A percentile compares a stretch with the other conserved stretches of the same genome.
Evolutionary conservation across 2,329 filamentous ascomycete genomes (phyloP).

Genomic region (Cryoendolithus antarcticus): DNA sequence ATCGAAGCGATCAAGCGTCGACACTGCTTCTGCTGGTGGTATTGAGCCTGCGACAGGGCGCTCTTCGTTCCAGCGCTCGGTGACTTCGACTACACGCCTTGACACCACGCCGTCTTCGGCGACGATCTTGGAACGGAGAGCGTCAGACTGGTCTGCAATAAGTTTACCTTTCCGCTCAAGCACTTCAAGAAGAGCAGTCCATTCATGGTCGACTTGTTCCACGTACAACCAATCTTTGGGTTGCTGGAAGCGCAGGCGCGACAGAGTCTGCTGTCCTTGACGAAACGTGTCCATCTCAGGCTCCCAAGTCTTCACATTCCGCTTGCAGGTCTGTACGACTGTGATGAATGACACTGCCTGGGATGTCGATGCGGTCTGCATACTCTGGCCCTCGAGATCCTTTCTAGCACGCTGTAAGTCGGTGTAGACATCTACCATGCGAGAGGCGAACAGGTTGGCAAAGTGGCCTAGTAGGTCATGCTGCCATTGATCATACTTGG

Average conservation of each 20-base stretch:
- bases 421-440: slow-evolving; percentile 83
- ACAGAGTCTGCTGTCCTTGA: slow-evolving; percentile 84
- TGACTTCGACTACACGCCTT: slow-evolving; percentile 77
- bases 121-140: slow-evolving; percentile 82
- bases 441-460: slow-evolving; percentile 71
- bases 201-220: slow-evolving; percentile 92
- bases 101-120: slow-evolving; percentile 87
- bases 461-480: slow-evolving; percentile 94
- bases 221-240: slow-evolving; percentile 89
- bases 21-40: slow-evolving; percentile 75
- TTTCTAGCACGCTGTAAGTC: slow-evolving; percentile 84
- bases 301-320: slow-evolving; percentile 85
- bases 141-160: slow-evolving; percentile 92
- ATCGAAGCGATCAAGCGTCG: slow-evolving; percentile 72
- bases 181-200: slow-evolving; percentile 86
- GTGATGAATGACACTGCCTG: slow-evolving; percentile 98
- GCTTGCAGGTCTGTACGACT: slow-evolving; percentile 89
- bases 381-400: slow-evolving; percentile 80
- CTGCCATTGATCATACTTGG: slow-evolving; percentile 99
- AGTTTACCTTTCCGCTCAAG: slow-evolving; percentile 86
- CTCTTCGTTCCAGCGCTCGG: slow-evolving; percentile 82
- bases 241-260: slow-evolving; percentile 86
- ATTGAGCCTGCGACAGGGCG: slow-evolving; percentile 94
- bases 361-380: slow-evolving; percentile 89
- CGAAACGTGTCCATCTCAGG: slow-evolving; percentile 93